Base-by-base conservation (phyloP, 768 basidiomycete genomes). In the Dioszegia aurantiaca region DNA sequence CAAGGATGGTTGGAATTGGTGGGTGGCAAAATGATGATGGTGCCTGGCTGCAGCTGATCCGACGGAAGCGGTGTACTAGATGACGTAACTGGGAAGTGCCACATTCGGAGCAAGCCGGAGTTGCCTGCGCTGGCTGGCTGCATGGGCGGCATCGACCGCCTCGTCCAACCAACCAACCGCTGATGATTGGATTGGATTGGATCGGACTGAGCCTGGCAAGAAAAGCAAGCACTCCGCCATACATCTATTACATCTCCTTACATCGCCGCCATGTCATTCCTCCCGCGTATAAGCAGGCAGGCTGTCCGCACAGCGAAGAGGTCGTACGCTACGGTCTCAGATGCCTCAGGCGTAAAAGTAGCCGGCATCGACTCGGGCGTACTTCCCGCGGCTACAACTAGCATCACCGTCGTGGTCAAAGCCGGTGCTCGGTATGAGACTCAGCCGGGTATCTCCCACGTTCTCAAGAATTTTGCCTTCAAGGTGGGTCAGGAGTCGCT, bases 391-490 rank as follows among this genome's bases (percentile, higher is more conserved):
- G 63, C 65, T 16, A 93, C 90, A 4, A 81, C 89, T 27, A 83
- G 88, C 55, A 84, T 99, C 73, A 90, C 91, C 48, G 81, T 97
- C 70, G 83, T 94, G 62, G 85, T 95, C 77, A 94, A 92, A 78
- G 94, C 90, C 56, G 94, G 94, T 55, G 86, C 86, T 72, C 82
- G 95, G 70, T 92, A 85, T 76, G 88, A 99, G 81, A 78, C 85
- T 62, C 87, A 87, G 74, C 84, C 90, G 41, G 94, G 94, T 68
- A 84, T 91, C 58, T 92, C 94, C 2, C 89, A 94, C 80, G 87
- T 85, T 61, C 83, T 97, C 78, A 95, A 95, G 83, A 93, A 91
- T 84, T 97, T 92, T 83, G 87, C 92, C 59, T 98, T 94, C 86
- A 97, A 95, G 88, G 94, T 97, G 65, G 46, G 85, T 73, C 27